Evolutionary conservation across 176 grass and related monocot genomes (phyloP).

Genomic region (Urochloa ruziziensis): DNA sequence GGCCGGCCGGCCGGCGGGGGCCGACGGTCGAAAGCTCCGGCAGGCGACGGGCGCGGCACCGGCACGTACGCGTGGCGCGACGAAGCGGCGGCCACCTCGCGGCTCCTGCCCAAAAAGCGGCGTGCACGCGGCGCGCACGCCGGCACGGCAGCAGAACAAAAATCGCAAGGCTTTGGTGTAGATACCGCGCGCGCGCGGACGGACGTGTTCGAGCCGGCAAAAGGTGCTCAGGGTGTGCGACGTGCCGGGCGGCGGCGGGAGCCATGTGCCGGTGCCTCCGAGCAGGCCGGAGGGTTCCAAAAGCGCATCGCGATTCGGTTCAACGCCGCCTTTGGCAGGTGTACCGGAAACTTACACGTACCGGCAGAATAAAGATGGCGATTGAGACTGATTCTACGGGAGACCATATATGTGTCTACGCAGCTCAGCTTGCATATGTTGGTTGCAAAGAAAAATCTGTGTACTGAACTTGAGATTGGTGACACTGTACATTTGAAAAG

Average conservation of each 20-base stretch:
- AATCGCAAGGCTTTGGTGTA: neutral
- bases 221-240: neutral
- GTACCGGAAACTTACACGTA: neutral
- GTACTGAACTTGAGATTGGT: too few species aligned
- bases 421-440: neutral
- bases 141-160: neutral
- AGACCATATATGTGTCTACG: neutral
- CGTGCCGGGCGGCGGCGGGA: neutral
- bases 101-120: neutral
- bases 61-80: too few species aligned
- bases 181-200: neutral
- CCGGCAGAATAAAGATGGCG: neutral
- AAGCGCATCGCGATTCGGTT: neutral
- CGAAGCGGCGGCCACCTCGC: neutral
- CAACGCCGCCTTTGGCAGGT: neutral
- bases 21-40: neutral
- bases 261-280: constrained; percentile 6
- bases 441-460: neutral
- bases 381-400: neutral
- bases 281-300: neutral
- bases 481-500: too few species aligned
- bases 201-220: neutral
- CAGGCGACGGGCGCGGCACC: too few species aligned
- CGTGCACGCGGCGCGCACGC: constrained; percentile 13
- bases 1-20: too few species aligned